Percentiles rank a stretch among this genome's conserved stretches.
These are phyloP conservation scores for Pleurotus platypus DNA, from an alignment of 768 basidiomycete species.

Conservation along the genomic window DNA sequence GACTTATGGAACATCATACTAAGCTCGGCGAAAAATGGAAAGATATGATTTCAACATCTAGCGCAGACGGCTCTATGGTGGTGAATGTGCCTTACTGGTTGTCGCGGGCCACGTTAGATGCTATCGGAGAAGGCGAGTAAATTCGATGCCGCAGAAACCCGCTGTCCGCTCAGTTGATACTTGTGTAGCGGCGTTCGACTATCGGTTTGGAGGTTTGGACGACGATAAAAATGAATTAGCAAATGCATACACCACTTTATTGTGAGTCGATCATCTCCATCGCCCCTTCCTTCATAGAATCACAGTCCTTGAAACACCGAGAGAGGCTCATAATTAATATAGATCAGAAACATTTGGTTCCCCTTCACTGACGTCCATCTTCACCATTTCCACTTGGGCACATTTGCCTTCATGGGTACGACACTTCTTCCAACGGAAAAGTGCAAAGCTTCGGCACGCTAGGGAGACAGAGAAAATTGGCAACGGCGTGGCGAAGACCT, in stretches of 20 bases:
- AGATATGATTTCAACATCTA: conserved; percentile 17
- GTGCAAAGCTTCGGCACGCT: conserved; percentile 14
- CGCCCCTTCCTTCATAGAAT: not conserved
- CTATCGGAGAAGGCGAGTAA: conserved; percentile 29
- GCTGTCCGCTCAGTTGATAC: not conserved
- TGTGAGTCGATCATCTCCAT: conserved; percentile 21
- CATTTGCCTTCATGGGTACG: conserved; percentile 18
- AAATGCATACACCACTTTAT: conserved; percentile 49
- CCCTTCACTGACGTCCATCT: conserved; percentile 14
- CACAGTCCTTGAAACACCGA: not conserved
- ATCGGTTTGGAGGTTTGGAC: conserved; percentile 49
- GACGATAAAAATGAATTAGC: conserved; percentile 49
- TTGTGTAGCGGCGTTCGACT: conserved; percentile 44
- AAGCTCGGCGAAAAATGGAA: conserved; percentile 21
- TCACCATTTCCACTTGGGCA: conserved; percentile 15
- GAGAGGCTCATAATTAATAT: not conserved
- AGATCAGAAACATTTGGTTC: conserved; percentile 16
- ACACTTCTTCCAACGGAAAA: conserved; percentile 21
- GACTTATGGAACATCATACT: conserved; percentile 3
- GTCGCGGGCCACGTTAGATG: conserved; percentile 32
- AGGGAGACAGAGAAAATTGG: conserved; percentile 15
- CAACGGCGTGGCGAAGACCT: conserved; percentile 17
- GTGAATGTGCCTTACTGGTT: conserved; percentile 18
- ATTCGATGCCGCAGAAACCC: not conserved
- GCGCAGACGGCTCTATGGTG: conserved; percentile 14